Evolutionary conservation across 192 early-diverging fungal genomes (phyloP).

Genomic region (Coemansia brasiliensis): DNA sequence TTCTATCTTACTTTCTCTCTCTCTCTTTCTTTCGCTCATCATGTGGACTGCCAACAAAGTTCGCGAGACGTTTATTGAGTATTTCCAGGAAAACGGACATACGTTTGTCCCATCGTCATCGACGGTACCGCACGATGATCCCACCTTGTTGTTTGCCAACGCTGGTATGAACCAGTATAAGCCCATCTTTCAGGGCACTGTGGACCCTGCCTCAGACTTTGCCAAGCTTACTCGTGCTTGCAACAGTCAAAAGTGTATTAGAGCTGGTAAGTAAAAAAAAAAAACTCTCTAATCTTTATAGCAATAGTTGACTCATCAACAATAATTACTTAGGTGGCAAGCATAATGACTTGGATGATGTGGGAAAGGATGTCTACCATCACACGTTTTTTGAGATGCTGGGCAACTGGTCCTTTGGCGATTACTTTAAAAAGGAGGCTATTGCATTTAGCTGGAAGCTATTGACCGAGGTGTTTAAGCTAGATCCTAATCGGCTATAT

Average conservation of each 20-base stretch:
- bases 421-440: slow-evolving; percentile 98
- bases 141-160: slow-evolving; percentile 93
- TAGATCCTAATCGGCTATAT: slow-evolving; percentile 88
- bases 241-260: slow-evolving; percentile 98
- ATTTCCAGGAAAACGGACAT: slow-evolving; percentile 73
- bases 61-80: slow-evolving; percentile 84
- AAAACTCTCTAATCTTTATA: too few species aligned
- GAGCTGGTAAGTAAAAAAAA: slow-evolving; percentile 71
- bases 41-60: slow-evolving; percentile 80
- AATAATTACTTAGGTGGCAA: slow-evolving; percentile 88
- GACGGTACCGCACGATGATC: slow-evolving; percentile 91
- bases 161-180: slow-evolving; percentile 99
- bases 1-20: too few species aligned
- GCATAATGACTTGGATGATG: slow-evolving; percentile 98
- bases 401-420: slow-evolving; percentile 99
- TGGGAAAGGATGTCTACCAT: slow-evolving; percentile 93
- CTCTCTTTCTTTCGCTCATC: too few species aligned
- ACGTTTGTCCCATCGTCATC: slow-evolving; percentile 73
- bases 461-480: slow-evolving; percentile 79
- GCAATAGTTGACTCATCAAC: neutral
- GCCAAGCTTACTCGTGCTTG: slow-evolving; percentile 88
- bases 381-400: slow-evolving; percentile 99
- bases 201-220: slow-evolving; percentile 88
- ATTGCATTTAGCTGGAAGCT: slow-evolving; percentile 92
- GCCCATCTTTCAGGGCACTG: slow-evolving; percentile 93